Percentiles rank a stretch among this genome's conserved stretches.
Evolutionary conservation across 2,329 filamentous ascomycete species (phyloP).

Genomic region (Elsinoe necatrix): DNA sequence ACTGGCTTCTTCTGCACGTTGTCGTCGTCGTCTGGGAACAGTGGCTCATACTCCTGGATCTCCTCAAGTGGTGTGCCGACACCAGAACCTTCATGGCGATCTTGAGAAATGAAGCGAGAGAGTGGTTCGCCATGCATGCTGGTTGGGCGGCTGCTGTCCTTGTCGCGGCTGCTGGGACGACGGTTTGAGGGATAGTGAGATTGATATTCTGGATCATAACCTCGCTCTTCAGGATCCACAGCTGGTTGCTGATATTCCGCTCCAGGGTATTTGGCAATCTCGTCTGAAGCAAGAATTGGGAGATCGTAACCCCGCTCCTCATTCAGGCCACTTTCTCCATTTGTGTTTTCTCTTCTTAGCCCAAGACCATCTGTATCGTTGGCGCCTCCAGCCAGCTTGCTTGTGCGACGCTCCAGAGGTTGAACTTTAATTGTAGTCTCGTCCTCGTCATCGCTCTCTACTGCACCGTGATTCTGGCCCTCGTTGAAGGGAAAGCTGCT

Average conservation of each 20-base stretch:
- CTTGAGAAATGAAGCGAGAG: slow-evolving; percentile 47
- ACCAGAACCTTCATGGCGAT: slow-evolving; percentile 40
- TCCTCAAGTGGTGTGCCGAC: slow-evolving; percentile 67
- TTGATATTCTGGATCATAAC: slow-evolving; percentile 37
- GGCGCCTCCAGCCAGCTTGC: slow-evolving; percentile 40
- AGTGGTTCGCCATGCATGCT: slow-evolving; percentile 44
- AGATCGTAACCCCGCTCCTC: slow-evolving; percentile 57
- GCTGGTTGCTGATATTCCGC: slow-evolving; percentile 68
- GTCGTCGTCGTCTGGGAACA: slow-evolving; percentile 70
- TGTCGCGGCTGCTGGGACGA: slow-evolving; percentile 40
- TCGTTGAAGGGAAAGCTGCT: slow-evolving; percentile 40
- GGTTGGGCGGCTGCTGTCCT: slow-evolving; percentile 43
- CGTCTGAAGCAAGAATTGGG: slow-evolving; percentile 83
- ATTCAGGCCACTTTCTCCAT: slow-evolving; percentile 42
- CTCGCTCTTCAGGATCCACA: slow-evolving; percentile 63
- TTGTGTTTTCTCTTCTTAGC: slow-evolving; percentile 35
- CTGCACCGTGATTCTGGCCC: slow-evolving; percentile 24
- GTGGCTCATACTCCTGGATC: slow-evolving; percentile 86
- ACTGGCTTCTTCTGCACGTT: slow-evolving; percentile 46
- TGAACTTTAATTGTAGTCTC: slow-evolving; percentile 69
- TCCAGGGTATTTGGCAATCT: slow-evolving; percentile 65
- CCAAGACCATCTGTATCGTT: slow-evolving; percentile 48
- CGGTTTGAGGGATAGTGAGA: slow-evolving; percentile 42
- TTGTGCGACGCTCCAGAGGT: slow-evolving; percentile 46
- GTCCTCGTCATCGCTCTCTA: slow-evolving; percentile 44